Evolutionary conservation across 73 alveolate genomes (phyloP).

Genomic region (Symbiodinium pilosum): DNA sequence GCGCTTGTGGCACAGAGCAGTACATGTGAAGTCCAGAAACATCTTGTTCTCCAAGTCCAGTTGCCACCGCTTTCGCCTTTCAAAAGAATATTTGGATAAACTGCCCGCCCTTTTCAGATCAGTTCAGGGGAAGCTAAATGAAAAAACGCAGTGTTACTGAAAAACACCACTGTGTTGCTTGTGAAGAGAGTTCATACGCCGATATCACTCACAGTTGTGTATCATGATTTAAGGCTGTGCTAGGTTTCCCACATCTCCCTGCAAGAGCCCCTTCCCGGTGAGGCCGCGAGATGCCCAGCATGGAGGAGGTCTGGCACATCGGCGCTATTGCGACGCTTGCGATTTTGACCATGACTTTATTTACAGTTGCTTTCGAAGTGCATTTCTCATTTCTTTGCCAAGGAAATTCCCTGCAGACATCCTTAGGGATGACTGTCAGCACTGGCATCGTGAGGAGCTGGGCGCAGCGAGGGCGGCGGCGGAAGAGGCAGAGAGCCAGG

Average conservation of each 20-base stretch:
- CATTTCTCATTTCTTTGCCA: background rate
- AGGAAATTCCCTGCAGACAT: background rate
- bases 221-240: background rate
- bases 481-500: background rate
- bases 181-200: no score
- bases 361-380: background rate
- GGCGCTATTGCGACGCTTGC: no score
- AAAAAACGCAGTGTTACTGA: no score
- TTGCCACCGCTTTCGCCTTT: background rate
- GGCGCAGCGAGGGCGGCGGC: background rate
- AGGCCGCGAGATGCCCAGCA: background rate
- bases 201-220: no score
- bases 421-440: background rate
- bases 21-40: background rate
- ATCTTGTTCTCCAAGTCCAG: background rate
- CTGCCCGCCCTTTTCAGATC: no score
- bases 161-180: no score
- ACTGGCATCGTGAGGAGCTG: background rate
- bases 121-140: no score
- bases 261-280: background rate
- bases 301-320: background rate
- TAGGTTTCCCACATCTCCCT: background rate
- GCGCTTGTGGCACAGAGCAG: background rate
- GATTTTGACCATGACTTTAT: no score
- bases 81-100: no score